Base-by-base conservation (phyloP, 2,329 filamentous ascomycete genomes). In the Exophiala dermatitidis region DNA sequence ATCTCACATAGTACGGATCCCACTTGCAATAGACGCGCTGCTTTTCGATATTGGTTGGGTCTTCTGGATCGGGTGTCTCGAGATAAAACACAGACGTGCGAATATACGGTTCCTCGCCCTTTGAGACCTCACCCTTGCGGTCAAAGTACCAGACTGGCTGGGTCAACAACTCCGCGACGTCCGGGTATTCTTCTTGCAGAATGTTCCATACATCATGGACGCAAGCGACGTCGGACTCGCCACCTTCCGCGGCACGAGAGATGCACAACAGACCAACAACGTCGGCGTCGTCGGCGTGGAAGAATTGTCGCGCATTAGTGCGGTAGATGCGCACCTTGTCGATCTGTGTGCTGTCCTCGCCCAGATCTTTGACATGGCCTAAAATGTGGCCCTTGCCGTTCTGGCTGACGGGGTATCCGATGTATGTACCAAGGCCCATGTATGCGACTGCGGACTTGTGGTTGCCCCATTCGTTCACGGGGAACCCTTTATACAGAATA, bases 131-230 rank as follows among this genome's bases (percentile, higher is more conserved):
- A 7, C 89, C 89, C 74, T 95, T 95, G 50, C 89, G 84, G 70
- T 95, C 89, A 68, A 94, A 91, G 73, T 94, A 93, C 89, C 89
- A 95, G 59, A 89, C 81, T 0, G 89, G 88, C 67, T 84, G 72
- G 1, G 86, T 85, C 49, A 95, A 74, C 4, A 83, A 77, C 67
- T 86, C 81, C 0, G 88, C 84, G 1, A 94, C 84, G 64, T 91
- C 88, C 0, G 88, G 88, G 28, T 87, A 77, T 66, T 91, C 82
- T 37, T 69, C 70, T 66, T 89, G 86, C 34, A 95, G 76, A 36
- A 78, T 78, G 70, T 95, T 95, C 81, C 86, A 95, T 37, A 94
- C 86, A 61, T 83, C 74, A 68, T 95, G 89, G 12, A 83, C 79
- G 56, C 83, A 87, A 48, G 86, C 85, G 52, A 95, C 79, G 66